phyloP scores from a whole-genome alignment of 1,284 basidiomycete genomes.

The Omphalotus olearius region DNA sequence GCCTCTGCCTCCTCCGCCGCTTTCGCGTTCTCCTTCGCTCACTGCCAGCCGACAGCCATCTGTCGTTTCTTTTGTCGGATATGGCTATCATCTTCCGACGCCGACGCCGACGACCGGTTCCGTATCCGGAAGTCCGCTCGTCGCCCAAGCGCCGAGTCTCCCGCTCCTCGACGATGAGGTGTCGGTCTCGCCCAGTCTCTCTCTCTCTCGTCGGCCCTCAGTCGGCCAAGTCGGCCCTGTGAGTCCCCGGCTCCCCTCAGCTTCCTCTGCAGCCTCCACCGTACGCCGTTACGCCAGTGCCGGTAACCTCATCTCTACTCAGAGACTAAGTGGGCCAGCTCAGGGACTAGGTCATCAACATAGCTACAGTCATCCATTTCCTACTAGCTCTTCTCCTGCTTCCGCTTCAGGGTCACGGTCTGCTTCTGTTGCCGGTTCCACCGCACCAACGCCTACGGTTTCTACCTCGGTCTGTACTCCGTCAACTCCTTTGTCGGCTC shows the following conservation, averaged over 20 bases:
- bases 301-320: slow-evolving; percentile 6
- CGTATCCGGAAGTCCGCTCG: neutral
- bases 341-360: slow-evolving; percentile 4
- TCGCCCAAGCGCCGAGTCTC: slow-evolving; percentile 1
- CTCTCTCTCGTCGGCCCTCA: slow-evolving; percentile 3
- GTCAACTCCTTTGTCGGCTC: neutral
- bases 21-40: neutral
- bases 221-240: neutral
- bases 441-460: neutral
- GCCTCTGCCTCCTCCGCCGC: slow-evolving; percentile 6
- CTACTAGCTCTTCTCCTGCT: neutral
- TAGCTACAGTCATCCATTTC: slow-evolving; percentile 3
- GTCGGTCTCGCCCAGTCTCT: neutral
- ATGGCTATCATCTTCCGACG: slow-evolving; percentile 5
- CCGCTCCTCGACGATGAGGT: slow-evolving; percentile 1
- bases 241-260: neutral
- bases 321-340: neutral
- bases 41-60: slow-evolving; percentile 7
- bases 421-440: neutral
- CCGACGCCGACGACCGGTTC: neutral
- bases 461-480: neutral
- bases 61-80: slow-evolving; percentile 4
- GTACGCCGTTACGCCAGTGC: slow-evolving; percentile 9
- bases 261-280: neutral
- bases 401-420: neutral